A percentile compares a stretch with the other conserved stretches of the same genome.
Evolutionary conservation across 257 asterid genomes (phyloP).

Genomic region (Haberlea rhodopensis): DNA sequence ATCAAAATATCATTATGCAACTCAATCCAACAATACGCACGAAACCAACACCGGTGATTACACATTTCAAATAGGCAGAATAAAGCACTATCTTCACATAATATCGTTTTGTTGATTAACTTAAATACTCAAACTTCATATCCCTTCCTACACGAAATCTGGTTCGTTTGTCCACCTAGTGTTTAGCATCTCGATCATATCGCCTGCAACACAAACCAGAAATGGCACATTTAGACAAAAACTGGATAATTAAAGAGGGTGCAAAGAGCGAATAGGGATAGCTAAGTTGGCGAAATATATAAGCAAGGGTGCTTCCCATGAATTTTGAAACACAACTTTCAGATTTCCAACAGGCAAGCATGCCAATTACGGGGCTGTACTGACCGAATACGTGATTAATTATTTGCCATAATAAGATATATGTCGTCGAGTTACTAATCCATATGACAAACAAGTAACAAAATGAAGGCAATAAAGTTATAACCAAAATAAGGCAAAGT

Average conservation of each 20-base stretch:
- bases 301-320: too few species aligned
- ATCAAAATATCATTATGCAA: not conserved
- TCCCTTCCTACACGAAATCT: slow-evolving; percentile 6
- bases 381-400: too few species aligned
- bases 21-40: too few species aligned
- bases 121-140: slow-evolving; percentile 18
- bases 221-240: not conserved
- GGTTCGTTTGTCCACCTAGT: slow-evolving; percentile 34
- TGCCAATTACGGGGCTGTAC: too few species aligned
- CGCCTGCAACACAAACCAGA: slow-evolving; percentile 40
- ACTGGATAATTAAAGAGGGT: not conserved
- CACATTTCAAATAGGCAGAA: slow-evolving; percentile 12
- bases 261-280: not conserved
- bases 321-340: too few species aligned
- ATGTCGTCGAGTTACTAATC: too few species aligned
- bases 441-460: too few species aligned
- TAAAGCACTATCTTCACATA: slow-evolving; percentile 16
- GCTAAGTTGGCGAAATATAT: too few species aligned
- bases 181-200: slow-evolving; percentile 43
- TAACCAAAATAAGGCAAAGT: not conserved
- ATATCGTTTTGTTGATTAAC: slow-evolving; percentile 19
- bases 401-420: too few species aligned
- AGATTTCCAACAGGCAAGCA: too few species aligned
- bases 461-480: not conserved
- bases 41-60: too few species aligned